Evolutionary conservation across 371 early-diverging fungal genomes (phyloP).

Genomic region (Massospora cicadina): DNA sequence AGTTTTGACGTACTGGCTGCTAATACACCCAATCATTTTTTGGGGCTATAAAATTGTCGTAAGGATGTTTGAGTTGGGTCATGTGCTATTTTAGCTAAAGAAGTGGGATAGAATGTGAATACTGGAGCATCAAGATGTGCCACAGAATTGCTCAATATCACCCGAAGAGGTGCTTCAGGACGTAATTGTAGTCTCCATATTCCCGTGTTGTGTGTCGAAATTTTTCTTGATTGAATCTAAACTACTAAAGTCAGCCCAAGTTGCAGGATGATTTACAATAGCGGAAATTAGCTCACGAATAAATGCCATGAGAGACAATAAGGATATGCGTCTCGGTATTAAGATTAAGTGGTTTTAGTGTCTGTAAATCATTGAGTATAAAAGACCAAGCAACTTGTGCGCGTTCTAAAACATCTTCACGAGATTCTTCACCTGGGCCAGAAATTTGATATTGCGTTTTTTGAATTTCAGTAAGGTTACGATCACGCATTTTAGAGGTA

Average conservation of each 20-base stretch:
- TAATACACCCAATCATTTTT: too few relatives aligned
- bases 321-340: background rate
- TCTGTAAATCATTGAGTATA: background rate
- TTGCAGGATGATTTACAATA: constrained; percentile 1
- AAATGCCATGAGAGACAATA: constrained; percentile 1
- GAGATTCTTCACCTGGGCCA: background rate
- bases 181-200: constrained; percentile 5
- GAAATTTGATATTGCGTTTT: constrained; percentile 1
- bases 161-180: background rate
- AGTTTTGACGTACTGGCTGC: too few relatives aligned
- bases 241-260: background rate
- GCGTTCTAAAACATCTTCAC: background rate
- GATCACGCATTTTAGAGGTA: background rate
- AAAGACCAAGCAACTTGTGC: background rate
- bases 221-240: background rate
- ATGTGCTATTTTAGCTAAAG: background rate
- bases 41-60: too few relatives aligned
- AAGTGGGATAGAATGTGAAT: background rate
- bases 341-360: background rate
- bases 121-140: background rate
- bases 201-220: background rate
- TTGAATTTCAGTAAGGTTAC: background rate
- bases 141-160: background rate
- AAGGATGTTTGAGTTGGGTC: constrained; percentile 4
- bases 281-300: background rate